phyloP scores from a whole-genome alignment of 805 yeast genomes.

The Ogataea neopini region DNA sequence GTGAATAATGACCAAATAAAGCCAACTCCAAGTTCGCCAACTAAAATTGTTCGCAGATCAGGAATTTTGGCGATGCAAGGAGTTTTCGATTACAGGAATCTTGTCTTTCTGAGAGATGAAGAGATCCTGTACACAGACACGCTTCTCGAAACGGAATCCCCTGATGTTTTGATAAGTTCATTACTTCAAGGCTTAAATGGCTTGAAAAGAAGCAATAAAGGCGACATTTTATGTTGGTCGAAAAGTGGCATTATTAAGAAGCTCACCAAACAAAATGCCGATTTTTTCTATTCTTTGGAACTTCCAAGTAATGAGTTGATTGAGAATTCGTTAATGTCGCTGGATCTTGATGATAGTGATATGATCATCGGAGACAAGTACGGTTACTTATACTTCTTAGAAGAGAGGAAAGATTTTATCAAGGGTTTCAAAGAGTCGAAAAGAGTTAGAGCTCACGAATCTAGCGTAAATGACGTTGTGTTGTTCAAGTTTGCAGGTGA shows the following conservation, averaged over 20 bases:
- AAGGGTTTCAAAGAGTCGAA: slow-evolving; percentile 25
- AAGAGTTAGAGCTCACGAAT: slow-evolving; percentile 50
- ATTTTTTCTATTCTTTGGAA: slow-evolving; percentile 11
- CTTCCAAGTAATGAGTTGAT: slow-evolving; percentile 37
- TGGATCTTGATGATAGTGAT: slow-evolving; percentile 36
- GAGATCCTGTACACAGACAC: slow-evolving; percentile 36
- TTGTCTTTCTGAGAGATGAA: slow-evolving; percentile 41
- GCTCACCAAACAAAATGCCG: slow-evolving; percentile 19
- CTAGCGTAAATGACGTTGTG: slow-evolving; percentile 47
- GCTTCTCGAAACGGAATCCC: slow-evolving; percentile 10
- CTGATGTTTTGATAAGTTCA: slow-evolving; percentile 35
- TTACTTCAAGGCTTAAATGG: slow-evolving; percentile 42
- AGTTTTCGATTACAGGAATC: slow-evolving; percentile 24
- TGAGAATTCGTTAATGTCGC: slow-evolving; percentile 42
- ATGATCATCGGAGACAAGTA: slow-evolving; percentile 50
- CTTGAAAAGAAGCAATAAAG: slow-evolving; percentile 36
- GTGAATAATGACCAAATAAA: slow-evolving; percentile 15
- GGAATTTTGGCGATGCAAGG: slow-evolving; percentile 36
- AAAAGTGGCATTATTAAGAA: slow-evolving; percentile 41
- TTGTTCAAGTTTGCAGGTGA: slow-evolving; percentile 33
- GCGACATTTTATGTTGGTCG: slow-evolving; percentile 42
- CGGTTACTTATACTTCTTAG: slow-evolving; percentile 41
- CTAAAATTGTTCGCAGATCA: slow-evolving; percentile 30
- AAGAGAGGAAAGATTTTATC: slow-evolving; percentile 20
- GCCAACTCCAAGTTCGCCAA: slow-evolving; percentile 30